Evolutionary conservation across 768 basidiomycete species (phyloP).

Genomic region (Tephrocybe sp.): DNA sequence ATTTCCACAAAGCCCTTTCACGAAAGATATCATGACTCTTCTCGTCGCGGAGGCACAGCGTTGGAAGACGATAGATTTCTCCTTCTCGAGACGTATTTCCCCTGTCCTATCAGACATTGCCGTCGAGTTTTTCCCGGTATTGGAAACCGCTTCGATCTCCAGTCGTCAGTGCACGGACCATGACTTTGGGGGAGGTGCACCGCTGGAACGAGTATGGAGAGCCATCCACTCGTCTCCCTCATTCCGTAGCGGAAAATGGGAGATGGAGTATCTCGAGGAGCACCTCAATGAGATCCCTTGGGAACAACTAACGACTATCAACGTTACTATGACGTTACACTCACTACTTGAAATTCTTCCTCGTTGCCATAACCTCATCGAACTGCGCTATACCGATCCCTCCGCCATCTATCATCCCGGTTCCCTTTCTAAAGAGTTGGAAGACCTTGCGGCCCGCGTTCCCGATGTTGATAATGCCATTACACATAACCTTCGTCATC

Average conservation of each 20-base stretch:
- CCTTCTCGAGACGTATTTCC: not conserved
- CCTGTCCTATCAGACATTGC: not conserved
- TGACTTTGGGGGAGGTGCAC: not conserved
- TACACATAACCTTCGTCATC: not conserved
- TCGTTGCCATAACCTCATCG: slow-evolving; percentile 8
- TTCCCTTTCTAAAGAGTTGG: not conserved
- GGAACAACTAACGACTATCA: slow-evolving; percentile 8
- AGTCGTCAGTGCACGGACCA: not conserved
- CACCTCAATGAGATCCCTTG: slow-evolving; percentile 3
- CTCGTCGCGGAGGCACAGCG: slow-evolving; percentile 5
- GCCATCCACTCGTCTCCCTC: not conserved
- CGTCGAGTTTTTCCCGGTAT: not conserved
- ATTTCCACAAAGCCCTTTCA: not conserved
- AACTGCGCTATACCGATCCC: slow-evolving; percentile 8
- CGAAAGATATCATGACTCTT: slow-evolving; percentile 5
- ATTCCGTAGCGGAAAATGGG: slow-evolving; percentile 3
- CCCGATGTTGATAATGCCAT: not conserved
- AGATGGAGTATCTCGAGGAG: slow-evolving; percentile 5
- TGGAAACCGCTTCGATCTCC: slow-evolving; percentile 5
- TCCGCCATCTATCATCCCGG: not conserved
- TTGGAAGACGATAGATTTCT: slow-evolving; percentile 12
- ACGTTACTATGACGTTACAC: slow-evolving; percentile 5
- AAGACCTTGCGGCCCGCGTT: not conserved
- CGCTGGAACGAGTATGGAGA: not conserved
- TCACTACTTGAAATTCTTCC: slow-evolving; percentile 9